phyloP scores from a whole-genome alignment of 495 filamentous ascomycete genomes.

The Neurospora sp. region DNA sequence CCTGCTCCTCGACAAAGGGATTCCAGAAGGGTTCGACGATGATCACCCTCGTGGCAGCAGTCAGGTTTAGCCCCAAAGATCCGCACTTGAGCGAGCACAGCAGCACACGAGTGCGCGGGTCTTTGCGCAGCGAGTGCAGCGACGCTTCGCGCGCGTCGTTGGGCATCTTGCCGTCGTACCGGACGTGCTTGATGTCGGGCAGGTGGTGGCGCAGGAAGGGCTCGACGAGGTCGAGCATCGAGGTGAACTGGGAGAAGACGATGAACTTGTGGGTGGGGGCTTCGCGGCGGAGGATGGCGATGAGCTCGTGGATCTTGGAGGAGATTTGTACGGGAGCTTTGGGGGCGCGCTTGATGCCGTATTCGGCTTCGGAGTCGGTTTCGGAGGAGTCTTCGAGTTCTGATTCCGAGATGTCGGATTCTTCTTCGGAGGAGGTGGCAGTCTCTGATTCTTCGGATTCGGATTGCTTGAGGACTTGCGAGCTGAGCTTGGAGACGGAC shows the following conservation, averaged over 20 bases:
- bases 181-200: constrained; percentile 58
- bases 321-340: constrained; percentile 50
- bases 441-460: constrained; percentile 7
- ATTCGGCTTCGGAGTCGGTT: constrained; percentile 26
- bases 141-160: constrained; percentile 88
- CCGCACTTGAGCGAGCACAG: constrained; percentile 92
- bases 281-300: constrained; percentile 73
- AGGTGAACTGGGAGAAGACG: constrained; percentile 93
- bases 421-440: constrained; percentile 21
- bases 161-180: constrained; percentile 93
- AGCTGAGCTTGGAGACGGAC: constrained; percentile 30
- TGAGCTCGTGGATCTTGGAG: constrained; percentile 80
- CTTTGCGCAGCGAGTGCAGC: constrained; percentile 57
- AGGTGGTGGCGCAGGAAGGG: constrained; percentile 65
- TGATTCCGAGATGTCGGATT: constrained; percentile 20
- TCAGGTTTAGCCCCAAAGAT: constrained; percentile 85
- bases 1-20: constrained; percentile 95
- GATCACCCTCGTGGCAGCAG: constrained; percentile 83
- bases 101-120: constrained; percentile 62
- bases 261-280: constrained; percentile 79
- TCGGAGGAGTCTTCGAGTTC: constrained; percentile 34
- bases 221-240: constrained; percentile 92
- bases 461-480: constrained; percentile 20
- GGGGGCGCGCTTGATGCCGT: constrained; percentile 18
- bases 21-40: constrained; percentile 99